A percentile compares a stretch with the other conserved stretches of the same genome.
Evolutionary conservation across 2,329 filamentous ascomycete species (phyloP).

Genomic region (Atkinsonella hypoxylon): DNA sequence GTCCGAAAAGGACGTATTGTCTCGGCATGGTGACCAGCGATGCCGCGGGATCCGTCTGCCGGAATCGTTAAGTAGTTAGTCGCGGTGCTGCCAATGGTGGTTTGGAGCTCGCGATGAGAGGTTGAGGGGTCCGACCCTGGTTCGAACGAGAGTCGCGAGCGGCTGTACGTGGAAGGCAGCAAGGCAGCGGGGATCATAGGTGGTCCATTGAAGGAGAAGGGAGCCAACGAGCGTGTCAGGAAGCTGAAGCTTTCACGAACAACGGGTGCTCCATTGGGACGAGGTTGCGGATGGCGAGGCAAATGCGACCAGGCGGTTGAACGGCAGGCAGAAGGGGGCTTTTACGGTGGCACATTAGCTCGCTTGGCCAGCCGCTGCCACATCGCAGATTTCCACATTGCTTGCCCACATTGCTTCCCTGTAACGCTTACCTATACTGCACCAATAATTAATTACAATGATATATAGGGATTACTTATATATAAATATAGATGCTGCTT

Average conservation of each 20-base stretch:
- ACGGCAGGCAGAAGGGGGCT: too few species aligned
- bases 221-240: background rate
- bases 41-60: background rate
- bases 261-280: background rate
- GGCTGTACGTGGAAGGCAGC: background rate
- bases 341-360: too few species aligned
- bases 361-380: too few species aligned
- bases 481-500: too few species aligned
- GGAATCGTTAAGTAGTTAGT: background rate
- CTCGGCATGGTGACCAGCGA: constrained; percentile 17
- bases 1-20: constrained; percentile 28
- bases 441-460: too few species aligned
- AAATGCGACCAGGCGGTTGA: background rate
- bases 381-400: too few species aligned
- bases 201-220: background rate
- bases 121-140: background rate
- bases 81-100: too few species aligned
- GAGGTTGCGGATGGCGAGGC: background rate
- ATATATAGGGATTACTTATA: too few species aligned
- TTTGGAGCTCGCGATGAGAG: background rate
- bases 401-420: too few species aligned
- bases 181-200: background rate
- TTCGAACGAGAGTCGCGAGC: background rate
- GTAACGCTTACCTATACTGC: too few species aligned
- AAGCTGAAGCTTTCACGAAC: background rate